Base-by-base conservation (phyloP, 2,329 filamentous ascomycete genomes). In the Alternaria triticimaculans region DNA sequence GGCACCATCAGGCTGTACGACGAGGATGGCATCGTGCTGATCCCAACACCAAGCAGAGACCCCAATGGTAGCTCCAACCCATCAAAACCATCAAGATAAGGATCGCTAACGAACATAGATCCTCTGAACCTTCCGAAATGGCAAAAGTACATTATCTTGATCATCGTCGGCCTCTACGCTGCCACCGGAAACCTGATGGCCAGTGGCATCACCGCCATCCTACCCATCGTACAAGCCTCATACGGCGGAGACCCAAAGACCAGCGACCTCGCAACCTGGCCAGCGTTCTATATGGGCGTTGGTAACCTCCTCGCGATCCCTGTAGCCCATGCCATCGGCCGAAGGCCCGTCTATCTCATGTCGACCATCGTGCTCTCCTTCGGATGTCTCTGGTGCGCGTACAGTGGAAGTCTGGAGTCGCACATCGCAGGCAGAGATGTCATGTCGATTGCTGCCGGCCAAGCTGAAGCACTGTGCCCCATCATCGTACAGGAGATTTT, bases 391-490 rank as follows among this genome's bases (percentile, higher is more conserved):
- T 59, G 64, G 57, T 66, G 63, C 44, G 63, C 63, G 8, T 50
- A 53, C 7, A 63, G 60, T 18, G 46, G 57, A 5, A 66, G 57
- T 25, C 48, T 64, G 5, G 53, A 23, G 14, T 61, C 64, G 15
- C 64, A 66, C 12, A 66, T 66, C 21, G 64, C 64, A 20, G 62
- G 62, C 14, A 54, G 64, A 44, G 51, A 66, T 21, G 25, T 66
- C 26, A 66, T 64, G 64, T 64, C 61, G 9, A 64, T 66, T 25
- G 64, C 61, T 11, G 64, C 62, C n/a, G 64, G 64, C 5, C 64
- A 66, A 41, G 62, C 64, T 10, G 58, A 66, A 23, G 64, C 64
- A 14, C 43, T 66, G 12, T 66, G 62, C 20, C 64, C 64, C 0
- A 57, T 66, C 11, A 55, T 66, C 6, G 55, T 64, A 6, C 64